phyloP scores from a whole-genome alignment of 805 yeast species.

The Metschnikowia chrysomelidarum region DNA sequence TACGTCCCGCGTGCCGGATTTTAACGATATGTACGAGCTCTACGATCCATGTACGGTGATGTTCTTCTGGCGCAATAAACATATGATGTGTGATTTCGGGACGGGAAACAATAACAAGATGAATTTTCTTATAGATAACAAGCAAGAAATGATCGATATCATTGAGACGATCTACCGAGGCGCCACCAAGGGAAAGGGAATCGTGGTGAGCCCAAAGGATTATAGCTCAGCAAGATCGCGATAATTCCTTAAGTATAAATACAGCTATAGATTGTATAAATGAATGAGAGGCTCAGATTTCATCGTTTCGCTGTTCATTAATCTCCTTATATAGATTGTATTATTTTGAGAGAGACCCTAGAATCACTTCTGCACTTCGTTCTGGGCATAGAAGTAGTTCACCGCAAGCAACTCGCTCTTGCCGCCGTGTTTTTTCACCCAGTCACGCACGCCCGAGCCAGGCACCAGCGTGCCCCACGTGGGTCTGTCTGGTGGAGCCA shows the following conservation, averaged over 20 bases:
- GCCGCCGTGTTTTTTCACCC: constrained; percentile 60
- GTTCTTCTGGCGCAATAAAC: constrained; percentile 92
- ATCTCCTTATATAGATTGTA: no score
- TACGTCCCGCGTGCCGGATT: constrained; percentile 85
- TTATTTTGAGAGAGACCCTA: no score
- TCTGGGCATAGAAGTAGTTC: constrained; percentile 84
- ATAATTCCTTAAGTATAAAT: no score
- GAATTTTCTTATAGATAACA: constrained; percentile 70
- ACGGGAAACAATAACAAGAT: constrained; percentile 96
- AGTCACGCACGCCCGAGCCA: constrained; percentile 72
- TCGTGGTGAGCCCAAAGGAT: constrained; percentile 81
- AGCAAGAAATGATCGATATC: constrained; percentile 89
- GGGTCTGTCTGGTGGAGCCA: constrained; percentile 55
- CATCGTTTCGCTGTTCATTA: no score
- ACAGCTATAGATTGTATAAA: no score
- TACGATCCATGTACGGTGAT: constrained; percentile 89
- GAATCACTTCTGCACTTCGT: constrained; percentile 25
- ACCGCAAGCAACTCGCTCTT: constrained; percentile 62
- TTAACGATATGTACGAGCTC: constrained; percentile 82
- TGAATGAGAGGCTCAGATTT: no score
- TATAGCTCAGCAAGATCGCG: constrained; percentile 38
- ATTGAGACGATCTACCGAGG: constrained; percentile 88
- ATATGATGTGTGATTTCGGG: constrained; percentile 98
- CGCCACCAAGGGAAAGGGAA: constrained; percentile 88
- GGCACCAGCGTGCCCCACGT: constrained; percentile 88